Evolutionary conservation across 2,329 filamentous ascomycete genomes (phyloP), one percentile per base, ranked within the genome.

Genomic region (Claviceps sp.): DNA sequence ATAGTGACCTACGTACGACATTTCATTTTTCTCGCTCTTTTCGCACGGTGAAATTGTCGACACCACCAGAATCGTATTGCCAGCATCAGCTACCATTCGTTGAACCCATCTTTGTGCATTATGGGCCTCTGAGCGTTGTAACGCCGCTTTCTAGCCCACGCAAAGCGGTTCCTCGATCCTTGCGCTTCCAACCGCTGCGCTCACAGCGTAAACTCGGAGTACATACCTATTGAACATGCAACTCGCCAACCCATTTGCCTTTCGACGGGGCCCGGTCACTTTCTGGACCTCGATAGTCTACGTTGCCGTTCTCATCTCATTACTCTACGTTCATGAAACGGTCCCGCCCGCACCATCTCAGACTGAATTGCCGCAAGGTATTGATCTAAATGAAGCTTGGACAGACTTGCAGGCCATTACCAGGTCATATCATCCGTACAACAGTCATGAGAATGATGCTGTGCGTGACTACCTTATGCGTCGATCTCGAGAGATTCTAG

Each of bases 371-470:
- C 71, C 59, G 36, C 58, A 57, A 8, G 89, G 88, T 17, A 71
- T 94, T 61, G 88, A 95, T 61, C 70, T 97, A 50, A 85, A 83
- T 2, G 82, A 94, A 68, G 88, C 91, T 39, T 97, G 90, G 90
- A 68, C 75, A 13, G 90, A 97, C 63, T 74, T 98, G 36, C 80
- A 88, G 54, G 71, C 75, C 51, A 75, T 98, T 47, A 91, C 85
- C 37, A 75, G 75, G 56, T 74, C 76, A 1, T 93, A 86, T 63
- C 93, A 95, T 64, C 91, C 93, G 0, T 95, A 88, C 71, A 96
- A 95, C 68, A 90, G 85, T 58, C 83, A 76, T 53, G 75, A 79
- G 54, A 97, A 96, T 64, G 90, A 95, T 59, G 72, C 80, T 23
- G 82, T 96, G 37, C 82, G 87, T 55, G 71, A 79, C 37, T 96